Conservation (phyloP, 345 rosid species). For the Conringia planisiliqua region DNA sequence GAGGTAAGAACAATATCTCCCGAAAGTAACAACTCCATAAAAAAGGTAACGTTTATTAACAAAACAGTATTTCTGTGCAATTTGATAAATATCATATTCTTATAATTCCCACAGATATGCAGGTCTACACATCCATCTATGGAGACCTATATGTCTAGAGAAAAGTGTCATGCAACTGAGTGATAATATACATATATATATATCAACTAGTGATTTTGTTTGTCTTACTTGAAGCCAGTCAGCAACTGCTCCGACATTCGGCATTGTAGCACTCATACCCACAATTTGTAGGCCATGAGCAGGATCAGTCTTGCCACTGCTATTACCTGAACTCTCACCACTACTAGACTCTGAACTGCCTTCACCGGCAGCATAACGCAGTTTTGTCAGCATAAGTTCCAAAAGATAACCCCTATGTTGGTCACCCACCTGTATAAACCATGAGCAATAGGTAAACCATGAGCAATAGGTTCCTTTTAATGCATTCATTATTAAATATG, state of each 20-base stretch:
- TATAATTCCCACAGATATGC: not conserved
- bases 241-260: constrained; percentile 95
- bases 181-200: not conserved
- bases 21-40: not conserved
- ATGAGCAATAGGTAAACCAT: constrained; percentile 19
- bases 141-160: not conserved
- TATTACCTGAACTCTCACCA: constrained; percentile 80
- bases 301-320: constrained; percentile 79
- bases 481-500: constrained; percentile 2
- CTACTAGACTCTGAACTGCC: constrained; percentile 75
- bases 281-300: constrained; percentile 89
- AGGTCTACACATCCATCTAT: not conserved
- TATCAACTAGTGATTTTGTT: not conserved
- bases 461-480: constrained; percentile 16
- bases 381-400: constrained; percentile 94
- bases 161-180: constrained; percentile 1
- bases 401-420: constrained; percentile 93
- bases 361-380: constrained; percentile 96
- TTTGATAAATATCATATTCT: not conserved
- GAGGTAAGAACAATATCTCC: constrained; percentile 20
- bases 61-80: too few relatives aligned
- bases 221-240: constrained; percentile 94
- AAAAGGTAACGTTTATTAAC: too few relatives aligned
- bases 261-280: constrained; percentile 99
- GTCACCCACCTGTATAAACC: constrained; percentile 77